Evolutionary conservation across 116 monocot genomes (phyloP).

Genomic region (Iris pallida): DNA sequence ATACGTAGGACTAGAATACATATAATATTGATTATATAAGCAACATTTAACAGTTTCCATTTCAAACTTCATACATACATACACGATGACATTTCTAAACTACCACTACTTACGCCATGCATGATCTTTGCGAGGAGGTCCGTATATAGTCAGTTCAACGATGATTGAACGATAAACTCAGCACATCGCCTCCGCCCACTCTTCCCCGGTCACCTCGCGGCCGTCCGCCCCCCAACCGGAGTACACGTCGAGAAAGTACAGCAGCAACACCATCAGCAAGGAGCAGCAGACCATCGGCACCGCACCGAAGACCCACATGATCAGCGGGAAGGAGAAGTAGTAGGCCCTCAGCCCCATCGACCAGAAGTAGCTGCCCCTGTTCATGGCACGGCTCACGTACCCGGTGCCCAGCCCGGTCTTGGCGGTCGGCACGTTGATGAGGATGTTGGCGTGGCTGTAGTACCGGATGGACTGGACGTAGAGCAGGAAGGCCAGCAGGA

Average conservation of each 20-base stretch:
- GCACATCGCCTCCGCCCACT: too few relatives aligned
- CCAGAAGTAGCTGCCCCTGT: conserved; percentile 79
- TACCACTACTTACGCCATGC: too few relatives aligned
- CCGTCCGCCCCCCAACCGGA: background rate
- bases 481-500: conserved; percentile 70
- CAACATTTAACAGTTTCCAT: too few relatives aligned
- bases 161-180: too few relatives aligned
- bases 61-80: too few relatives aligned
- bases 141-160: too few relatives aligned
- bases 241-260: conserved; percentile 56
- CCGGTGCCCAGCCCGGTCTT: conserved; percentile 9
- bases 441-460: conserved; percentile 67
- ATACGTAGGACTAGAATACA: too few relatives aligned
- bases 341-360: conserved; percentile 65
- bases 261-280: conserved; percentile 33
- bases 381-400: conserved; percentile 43
- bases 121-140: too few relatives aligned
- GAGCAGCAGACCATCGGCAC: conserved; percentile 56
- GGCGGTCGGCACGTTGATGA: conserved; percentile 53
- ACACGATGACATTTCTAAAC: too few relatives aligned
- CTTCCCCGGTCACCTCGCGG: too few relatives aligned
- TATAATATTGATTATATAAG: too few relatives aligned
- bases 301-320: conserved; percentile 75
- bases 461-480: conserved; percentile 69
- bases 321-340: conserved; percentile 74